Evolutionary conservation across 345 rosid species (phyloP), one percentile per base, ranked within the genome.

Genomic region (Citrus hindsii): DNA sequence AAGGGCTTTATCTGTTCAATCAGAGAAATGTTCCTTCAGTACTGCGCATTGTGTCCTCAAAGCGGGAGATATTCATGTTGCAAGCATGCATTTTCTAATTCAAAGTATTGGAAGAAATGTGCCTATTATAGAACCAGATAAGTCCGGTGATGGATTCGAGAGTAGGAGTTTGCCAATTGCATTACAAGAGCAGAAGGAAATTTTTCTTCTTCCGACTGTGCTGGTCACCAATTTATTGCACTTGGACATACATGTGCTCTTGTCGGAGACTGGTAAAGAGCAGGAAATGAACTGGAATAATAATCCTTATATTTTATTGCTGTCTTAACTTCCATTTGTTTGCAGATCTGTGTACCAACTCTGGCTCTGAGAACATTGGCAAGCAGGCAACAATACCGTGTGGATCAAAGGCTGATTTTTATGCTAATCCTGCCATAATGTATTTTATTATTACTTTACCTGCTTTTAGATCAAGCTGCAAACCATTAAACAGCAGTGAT

Each of bases 201-300:
- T 95, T 76, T 92, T 91, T 85, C 88, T 95, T 81, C 92, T 93
- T 38, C 98, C 98, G 48, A 95, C 98, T 14, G 92, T 95, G 67
- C 86, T 83, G 60, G 94, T 95, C 78, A 88, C 92, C 79, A 95
- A 93, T 80, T 88, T 90, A 35, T 76, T 95, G 84, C 86, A 87
- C 83, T 83, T 84, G 53, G 97, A 95, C 81, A 87, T 93, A 85
- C 83, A 83, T 79, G 88, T 95, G 59, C 81, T 84, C 80, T 84
- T 95, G 83, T 84, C 86, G 82, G 95, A 92, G 79, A 83, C 91
- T 75, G 94, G 98, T 92, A 85, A 85, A 66, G 82, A 53, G 79
- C 79, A 79, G 65, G 74, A 83, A 80, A 71, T 32, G 28, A 75
- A 78, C 61, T 76, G 65, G n/a, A 80, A 73, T 76, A 46, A 40